Percentiles rank a stretch among this genome's conserved stretches.
Conservation (phyloP, 2,329 filamentous ascomycete species). For the Aaosphaeria pasadenensis region DNA sequence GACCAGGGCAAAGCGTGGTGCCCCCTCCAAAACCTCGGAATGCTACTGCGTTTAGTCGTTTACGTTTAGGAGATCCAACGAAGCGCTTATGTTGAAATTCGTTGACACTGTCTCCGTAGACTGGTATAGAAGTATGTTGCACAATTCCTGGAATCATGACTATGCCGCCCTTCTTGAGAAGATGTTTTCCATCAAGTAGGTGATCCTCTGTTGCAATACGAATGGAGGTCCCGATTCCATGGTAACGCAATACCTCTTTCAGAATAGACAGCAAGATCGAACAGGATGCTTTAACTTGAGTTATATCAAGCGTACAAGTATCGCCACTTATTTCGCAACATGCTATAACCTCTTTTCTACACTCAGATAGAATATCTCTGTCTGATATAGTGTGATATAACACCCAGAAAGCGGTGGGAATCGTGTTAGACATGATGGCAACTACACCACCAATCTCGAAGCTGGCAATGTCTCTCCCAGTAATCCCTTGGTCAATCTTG, state of each 20-base stretch:
- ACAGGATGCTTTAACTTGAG: slow-evolving; percentile 34
- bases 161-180: slow-evolving; percentile 28
- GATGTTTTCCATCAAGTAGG: slow-evolving; percentile 23
- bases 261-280: slow-evolving; percentile 38
- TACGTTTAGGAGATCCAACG: background rate
- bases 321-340: background rate
- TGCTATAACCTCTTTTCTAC: slow-evolving; percentile 27
- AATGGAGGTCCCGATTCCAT: slow-evolving; percentile 30
- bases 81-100: slow-evolving; percentile 31
- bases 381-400: slow-evolving; percentile 32
- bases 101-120: slow-evolving; percentile 21
- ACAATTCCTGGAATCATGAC: slow-evolving; percentile 22
- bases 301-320: slow-evolving; percentile 7
- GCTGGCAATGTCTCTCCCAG: slow-evolving; percentile 34
- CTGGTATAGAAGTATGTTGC: slow-evolving; percentile 17
- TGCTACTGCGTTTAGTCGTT: slow-evolving; percentile 6
- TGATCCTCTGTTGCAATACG: slow-evolving; percentile 32
- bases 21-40: slow-evolving; percentile 29
- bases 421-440: slow-evolving; percentile 38
- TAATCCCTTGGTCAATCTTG: slow-evolving; percentile 22
- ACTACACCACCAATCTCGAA: slow-evolving; percentile 40
- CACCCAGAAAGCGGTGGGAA: slow-evolving; percentile 40
- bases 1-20: slow-evolving; percentile 27
- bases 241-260: slow-evolving; percentile 39
- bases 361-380: slow-evolving; percentile 25